Conservation (phyloP, 257 asterid species). For the Ajuga chamaepitys region DNA sequence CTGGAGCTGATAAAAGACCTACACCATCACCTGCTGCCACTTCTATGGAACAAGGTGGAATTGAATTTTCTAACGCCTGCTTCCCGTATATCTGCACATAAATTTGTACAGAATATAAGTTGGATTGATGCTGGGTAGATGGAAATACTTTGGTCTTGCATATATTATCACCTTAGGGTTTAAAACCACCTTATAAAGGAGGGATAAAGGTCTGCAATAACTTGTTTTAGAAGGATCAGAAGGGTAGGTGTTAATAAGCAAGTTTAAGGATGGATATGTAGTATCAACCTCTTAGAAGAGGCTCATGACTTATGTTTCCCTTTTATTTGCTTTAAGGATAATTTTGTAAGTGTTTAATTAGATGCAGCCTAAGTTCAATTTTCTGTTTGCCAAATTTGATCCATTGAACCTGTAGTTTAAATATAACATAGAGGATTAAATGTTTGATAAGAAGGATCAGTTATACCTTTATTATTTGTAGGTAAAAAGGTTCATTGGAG, state of each 20-base stretch:
- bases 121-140: conserved; percentile 10
- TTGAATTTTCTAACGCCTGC: background rate
- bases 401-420: background rate
- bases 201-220: background rate
- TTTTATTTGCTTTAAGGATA: background rate
- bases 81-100: background rate
- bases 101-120: background rate
- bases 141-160: background rate
- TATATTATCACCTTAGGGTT: conserved; percentile 5
- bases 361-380: background rate
- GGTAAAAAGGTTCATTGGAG: conserved; percentile 60
- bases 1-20: conserved; percentile 16
- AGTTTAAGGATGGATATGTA: background rate
- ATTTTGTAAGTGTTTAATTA: background rate
- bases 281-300: background rate
- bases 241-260: conserved; percentile 4
- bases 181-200: background rate
- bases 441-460: background rate
- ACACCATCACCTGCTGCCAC: conserved; percentile 17
- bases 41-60: conserved; percentile 42
- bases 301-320: conserved; percentile 1
- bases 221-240: background rate
- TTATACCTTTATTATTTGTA: conserved; percentile 23
- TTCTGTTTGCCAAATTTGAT: background rate
- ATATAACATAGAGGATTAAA: background rate